These are phyloP conservation scores for Ilex paraguariensis DNA, from an alignment of 305 asterid species.

Conservation along the genomic window DNA sequence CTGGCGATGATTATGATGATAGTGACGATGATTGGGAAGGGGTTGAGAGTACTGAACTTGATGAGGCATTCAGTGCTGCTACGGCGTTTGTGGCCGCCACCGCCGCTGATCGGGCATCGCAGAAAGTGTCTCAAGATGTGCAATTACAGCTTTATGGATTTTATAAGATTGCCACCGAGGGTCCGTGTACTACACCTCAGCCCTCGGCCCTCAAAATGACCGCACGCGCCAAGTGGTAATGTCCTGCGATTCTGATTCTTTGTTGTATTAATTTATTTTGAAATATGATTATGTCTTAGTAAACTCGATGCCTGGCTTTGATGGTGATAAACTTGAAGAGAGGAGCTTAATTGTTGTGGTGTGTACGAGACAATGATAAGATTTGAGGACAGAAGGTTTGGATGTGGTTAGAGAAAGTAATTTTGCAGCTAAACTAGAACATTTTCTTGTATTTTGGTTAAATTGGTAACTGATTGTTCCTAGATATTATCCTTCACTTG, in stretches of 20 bases:
- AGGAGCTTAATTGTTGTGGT: no score
- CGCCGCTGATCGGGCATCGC: constrained; percentile 63
- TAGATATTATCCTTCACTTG: no score
- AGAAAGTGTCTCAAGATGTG: constrained; percentile 72
- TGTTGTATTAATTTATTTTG: constrained; percentile 4
- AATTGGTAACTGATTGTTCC: no score
- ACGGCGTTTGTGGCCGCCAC: constrained; percentile 96
- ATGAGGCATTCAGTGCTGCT: constrained; percentile 93
- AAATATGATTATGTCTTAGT: no score
- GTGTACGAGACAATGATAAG: no score
- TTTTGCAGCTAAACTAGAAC: no score
- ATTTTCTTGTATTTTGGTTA: no score
- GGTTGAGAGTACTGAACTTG: constrained; percentile 96
- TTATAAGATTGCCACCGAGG: constrained; percentile 98
- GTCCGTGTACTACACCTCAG: constrained; percentile 85
- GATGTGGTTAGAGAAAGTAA: no score
- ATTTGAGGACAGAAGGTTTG: no score
- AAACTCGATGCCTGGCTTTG: no score
- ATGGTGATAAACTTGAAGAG: no score
- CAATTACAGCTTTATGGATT: constrained; percentile 89
- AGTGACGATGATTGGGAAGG: constrained; percentile 96
- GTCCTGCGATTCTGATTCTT: constrained; percentile 5
- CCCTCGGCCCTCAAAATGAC: constrained; percentile 94
- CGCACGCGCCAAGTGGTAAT: constrained; percentile 95
- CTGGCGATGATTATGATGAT: constrained; percentile 23